Conservation (phyloP, 2,329 filamentous ascomycete species). For the Harringtonia lauricola region DNA sequence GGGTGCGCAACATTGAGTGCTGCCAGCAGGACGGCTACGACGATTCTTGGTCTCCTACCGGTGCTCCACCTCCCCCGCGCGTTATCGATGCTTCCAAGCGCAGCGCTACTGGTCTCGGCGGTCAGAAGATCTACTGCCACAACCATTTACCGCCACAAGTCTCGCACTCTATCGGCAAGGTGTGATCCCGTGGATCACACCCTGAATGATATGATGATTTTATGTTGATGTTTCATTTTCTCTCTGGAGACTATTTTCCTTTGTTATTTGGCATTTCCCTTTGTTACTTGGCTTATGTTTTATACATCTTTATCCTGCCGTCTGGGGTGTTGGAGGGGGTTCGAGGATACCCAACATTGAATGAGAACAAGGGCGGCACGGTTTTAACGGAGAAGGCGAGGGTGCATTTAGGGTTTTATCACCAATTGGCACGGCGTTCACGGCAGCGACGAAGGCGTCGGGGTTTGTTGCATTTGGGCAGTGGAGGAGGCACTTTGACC, state of each 20-base stretch:
- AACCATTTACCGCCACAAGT: conserved; percentile 40
- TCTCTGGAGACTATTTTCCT: not conserved
- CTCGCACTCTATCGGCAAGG: conserved; percentile 5
- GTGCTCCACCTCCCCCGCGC: conserved; percentile 17
- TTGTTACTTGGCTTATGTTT: not conserved
- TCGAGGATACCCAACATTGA: no score
- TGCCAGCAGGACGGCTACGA: conserved; percentile 64
- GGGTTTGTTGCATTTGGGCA: no score
- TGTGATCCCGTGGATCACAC: no score
- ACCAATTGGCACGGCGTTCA: no score
- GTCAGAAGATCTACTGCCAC: conserved; percentile 46
- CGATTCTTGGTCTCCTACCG: conserved; percentile 30
- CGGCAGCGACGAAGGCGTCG: no score
- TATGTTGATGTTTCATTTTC: not conserved
- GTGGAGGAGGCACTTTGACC: no score
- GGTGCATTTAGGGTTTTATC: no score
- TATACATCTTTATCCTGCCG: not conserved
- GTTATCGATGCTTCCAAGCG: conserved; percentile 53
- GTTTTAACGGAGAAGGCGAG: no score
- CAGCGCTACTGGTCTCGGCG: conserved; percentile 28
- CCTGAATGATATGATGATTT: no score
- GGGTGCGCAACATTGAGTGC: conserved; percentile 65
- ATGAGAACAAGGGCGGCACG: no score
- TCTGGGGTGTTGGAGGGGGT: no score
- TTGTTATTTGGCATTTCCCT: no score